phyloP scores from a whole-genome alignment of 2,329 filamentous ascomycete species.

The Aureobasidium sp. region DNA sequence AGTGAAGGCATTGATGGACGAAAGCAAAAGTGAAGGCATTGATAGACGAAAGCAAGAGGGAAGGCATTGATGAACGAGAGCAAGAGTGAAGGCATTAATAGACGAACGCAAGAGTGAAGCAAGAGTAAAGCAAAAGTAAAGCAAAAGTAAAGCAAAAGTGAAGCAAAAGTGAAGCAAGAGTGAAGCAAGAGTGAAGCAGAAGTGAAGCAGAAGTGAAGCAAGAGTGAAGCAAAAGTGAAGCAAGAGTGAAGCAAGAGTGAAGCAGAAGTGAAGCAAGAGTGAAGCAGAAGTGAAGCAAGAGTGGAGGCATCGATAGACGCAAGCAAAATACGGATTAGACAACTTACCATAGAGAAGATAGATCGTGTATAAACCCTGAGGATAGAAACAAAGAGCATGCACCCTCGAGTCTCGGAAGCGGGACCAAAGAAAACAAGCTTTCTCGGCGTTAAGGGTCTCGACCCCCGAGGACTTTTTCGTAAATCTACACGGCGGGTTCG shows the following conservation, averaged over 20 bases:
- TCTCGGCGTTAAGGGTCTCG: slow-evolving; percentile 9
- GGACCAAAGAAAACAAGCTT: neutral
- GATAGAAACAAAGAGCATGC: neutral
- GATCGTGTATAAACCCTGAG: neutral
- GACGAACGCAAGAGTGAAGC: too few species aligned
- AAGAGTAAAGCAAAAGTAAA: slow-evolving; percentile 36
- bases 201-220: too few species aligned
- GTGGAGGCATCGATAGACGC: slow-evolving; percentile 43
- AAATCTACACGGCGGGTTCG: neutral
- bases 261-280: too few species aligned
- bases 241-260: too few species aligned
- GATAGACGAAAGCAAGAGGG: slow-evolving; percentile 39
- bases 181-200: too few species aligned
- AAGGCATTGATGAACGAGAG: too few species aligned
- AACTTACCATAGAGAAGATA: neutral
- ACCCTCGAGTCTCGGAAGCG: neutral
- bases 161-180: too few species aligned
- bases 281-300: slow-evolving; percentile 13
- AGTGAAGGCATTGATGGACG: slow-evolving; percentile 15
- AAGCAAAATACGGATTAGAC: slow-evolving; percentile 33
- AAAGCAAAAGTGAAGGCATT: slow-evolving; percentile 30
- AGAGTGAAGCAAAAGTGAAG: too few species aligned
- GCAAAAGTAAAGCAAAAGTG: too few species aligned
- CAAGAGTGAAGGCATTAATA: slow-evolving; percentile 40
- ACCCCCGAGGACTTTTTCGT: neutral